A percentile compares a stretch with the other conserved stretches of the same genome.
These are phyloP conservation scores for Nigrospora osmanthi DNA, from an alignment of 2,329 filamentous ascomycete species.

Conservation along the genomic window DNA sequence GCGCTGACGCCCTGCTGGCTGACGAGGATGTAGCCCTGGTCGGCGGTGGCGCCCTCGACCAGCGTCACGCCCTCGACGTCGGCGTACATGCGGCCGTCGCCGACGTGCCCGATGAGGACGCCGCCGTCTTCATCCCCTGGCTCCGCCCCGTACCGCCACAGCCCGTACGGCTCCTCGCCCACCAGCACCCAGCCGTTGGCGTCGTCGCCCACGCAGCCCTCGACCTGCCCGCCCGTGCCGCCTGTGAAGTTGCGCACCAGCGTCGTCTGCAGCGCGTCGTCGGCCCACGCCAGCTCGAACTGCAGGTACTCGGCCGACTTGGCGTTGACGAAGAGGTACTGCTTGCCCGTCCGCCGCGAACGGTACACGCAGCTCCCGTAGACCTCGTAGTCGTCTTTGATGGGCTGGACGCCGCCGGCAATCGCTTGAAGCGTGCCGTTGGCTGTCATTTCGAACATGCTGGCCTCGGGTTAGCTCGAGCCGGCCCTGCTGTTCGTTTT, in stretches of 20 bases:
- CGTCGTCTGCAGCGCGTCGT: conserved; percentile 33
- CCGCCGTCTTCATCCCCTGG: conserved; percentile 28
- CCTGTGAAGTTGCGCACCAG: conserved; percentile 43
- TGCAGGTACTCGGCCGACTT: conserved; percentile 46
- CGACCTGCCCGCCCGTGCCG: conserved; percentile 43
- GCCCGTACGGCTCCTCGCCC: conserved; percentile 41
- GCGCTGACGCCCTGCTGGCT: conserved; percentile 45
- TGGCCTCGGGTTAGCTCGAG: conserved; percentile 9
- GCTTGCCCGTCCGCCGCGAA: conserved; percentile 35
- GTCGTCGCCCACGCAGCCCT: conserved; percentile 45
- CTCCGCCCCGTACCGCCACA: conserved; percentile 45
- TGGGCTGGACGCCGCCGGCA: conserved; percentile 36
- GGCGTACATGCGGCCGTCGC: conserved; percentile 37
- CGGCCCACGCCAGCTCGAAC: conserved; percentile 35
- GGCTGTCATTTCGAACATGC: conserved; percentile 39
- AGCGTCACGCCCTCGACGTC: conserved; percentile 48
- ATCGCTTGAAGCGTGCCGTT: conserved; percentile 35
- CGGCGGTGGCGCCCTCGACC: conserved; percentile 32
- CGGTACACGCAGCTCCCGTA: conserved; percentile 46
- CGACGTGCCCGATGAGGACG: conserved; percentile 30
- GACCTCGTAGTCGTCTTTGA: conserved; percentile 34
- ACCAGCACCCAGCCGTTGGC: conserved; percentile 41
- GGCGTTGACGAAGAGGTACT: conserved; percentile 47
- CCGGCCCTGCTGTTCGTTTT: too few species aligned
- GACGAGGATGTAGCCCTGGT: conserved; percentile 41